phyloP scores from a whole-genome alignment of 805 yeast species.

The Candida loeiensis region DNA sequence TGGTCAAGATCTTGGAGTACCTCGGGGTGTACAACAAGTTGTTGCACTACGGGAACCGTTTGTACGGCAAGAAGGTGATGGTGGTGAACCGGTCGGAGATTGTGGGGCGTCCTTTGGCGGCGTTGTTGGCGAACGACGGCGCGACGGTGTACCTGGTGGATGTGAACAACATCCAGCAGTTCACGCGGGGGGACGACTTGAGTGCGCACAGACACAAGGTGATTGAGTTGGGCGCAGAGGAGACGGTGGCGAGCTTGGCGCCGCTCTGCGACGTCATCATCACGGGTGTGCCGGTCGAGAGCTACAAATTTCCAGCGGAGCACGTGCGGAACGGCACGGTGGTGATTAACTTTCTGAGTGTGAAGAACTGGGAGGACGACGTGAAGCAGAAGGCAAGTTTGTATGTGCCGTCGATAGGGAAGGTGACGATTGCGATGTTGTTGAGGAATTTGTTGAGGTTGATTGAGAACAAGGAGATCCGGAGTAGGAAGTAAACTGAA shows the following conservation, averaged over 20 bases:
- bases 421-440: slow-evolving; percentile 93
- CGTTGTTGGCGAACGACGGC: slow-evolving; percentile 93
- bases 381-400: slow-evolving; percentile 84
- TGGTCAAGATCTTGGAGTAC: slow-evolving; percentile 88
- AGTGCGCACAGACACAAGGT: slow-evolving; percentile 80
- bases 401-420: slow-evolving; percentile 94
- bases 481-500: slow-evolving; percentile 17
- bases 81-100: slow-evolving; percentile 93
- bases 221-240: slow-evolving; percentile 46
- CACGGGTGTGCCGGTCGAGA: slow-evolving; percentile 88
- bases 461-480: slow-evolving; percentile 55
- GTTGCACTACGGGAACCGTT: slow-evolving; percentile 82
- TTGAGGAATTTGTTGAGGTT: slow-evolving; percentile 83
- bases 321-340: slow-evolving; percentile 83
- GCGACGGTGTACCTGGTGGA: slow-evolving; percentile 94
- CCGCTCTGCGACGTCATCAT: slow-evolving; percentile 83
- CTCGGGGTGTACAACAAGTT: slow-evolving; percentile 81
- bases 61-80: slow-evolving; percentile 88
- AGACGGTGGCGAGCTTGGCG: slow-evolving; percentile 62
- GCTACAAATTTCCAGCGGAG: slow-evolving; percentile 82
- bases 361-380: slow-evolving; percentile 79
- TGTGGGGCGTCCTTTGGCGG: slow-evolving; percentile 96
- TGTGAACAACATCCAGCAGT: slow-evolving; percentile 79
- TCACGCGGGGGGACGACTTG: slow-evolving; percentile 91
- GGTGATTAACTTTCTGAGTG: slow-evolving; percentile 84